phyloP scores from a whole-genome alignment of 768 basidiomycete genomes.

The Trametes maxima region DNA sequence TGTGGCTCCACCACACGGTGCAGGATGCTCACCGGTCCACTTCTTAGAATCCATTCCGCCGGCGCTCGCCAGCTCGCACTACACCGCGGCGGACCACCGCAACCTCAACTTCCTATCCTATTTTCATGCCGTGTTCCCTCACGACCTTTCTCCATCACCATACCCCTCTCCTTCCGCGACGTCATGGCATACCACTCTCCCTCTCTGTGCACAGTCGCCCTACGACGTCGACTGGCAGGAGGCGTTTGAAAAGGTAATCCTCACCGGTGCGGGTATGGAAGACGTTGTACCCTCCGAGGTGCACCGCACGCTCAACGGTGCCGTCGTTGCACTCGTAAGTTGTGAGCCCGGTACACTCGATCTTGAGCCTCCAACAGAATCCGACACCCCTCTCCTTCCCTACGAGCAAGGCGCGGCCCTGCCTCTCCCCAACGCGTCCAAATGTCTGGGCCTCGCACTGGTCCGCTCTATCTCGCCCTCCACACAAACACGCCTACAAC shows the following conservation, averaged over 20 bases:
- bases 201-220: constrained; percentile 70
- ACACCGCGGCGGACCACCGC: constrained; percentile 70
- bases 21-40: neutral
- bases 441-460: constrained; percentile 76
- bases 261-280: constrained; percentile 76
- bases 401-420: constrained; percentile 59
- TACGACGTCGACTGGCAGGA: constrained; percentile 65
- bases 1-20: neutral
- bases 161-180: constrained; percentile 37
- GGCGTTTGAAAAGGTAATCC: constrained; percentile 63
- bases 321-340: constrained; percentile 74
- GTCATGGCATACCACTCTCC: constrained; percentile 67
- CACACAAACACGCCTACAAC: constrained; percentile 56
- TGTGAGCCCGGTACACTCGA: constrained; percentile 49
- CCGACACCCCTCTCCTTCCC: constrained; percentile 35
- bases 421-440: constrained; percentile 62
- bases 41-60: constrained; percentile 51
- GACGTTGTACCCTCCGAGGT: constrained; percentile 77
- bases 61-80: constrained; percentile 45
- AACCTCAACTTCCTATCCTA: constrained; percentile 74
- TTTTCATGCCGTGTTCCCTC: constrained; percentile 57
- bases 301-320: constrained; percentile 71
- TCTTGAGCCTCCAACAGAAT: constrained; percentile 10
- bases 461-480: constrained; percentile 62
- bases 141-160: constrained; percentile 17